Base-by-base conservation (phyloP, 768 basidiomycete genomes). In the Tulasnella sp. region DNA sequence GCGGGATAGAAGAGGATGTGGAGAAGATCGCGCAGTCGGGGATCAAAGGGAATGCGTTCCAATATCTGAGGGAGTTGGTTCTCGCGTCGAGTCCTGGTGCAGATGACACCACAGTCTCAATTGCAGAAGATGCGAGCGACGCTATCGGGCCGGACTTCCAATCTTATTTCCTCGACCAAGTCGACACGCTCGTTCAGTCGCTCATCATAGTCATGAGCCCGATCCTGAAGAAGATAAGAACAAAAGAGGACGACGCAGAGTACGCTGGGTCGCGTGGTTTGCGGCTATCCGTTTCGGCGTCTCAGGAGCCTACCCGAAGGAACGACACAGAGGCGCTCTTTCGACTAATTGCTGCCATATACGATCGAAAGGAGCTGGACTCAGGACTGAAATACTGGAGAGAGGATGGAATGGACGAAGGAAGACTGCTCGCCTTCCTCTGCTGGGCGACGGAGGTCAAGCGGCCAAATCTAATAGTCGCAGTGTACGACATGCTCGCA, bases 351-450 rank as follows among this genome's bases (percentile, higher is more conserved):
- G 89, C 91, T 5, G 73, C 87, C 4, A 76, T 94, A 19, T 94
- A 89, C 67, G 74, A 81, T 4, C 74, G 80, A 5, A 79, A 90
- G 10, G 83, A 87, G 2, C 73, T 79, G 0, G 91, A 94, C 65
- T 74, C 80, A 8, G 89, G 84, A 0, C 74, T 92, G 45, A 88
- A 90, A 65, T 94, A 87, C 70, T 96, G 92, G 92, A 82, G 79
- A 42, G 66, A 70, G 46, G 46, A 48, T 17, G 24, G 17, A 27
- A 58, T 55, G 11, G 76, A 1, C 38, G 70, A 78, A 24, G 82
- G 79, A 1, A 79, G 82, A 60, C 73, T 89, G 0, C 80, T 82
- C 1, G 77, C 82, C 1, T 93, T 94, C 69, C 72, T 94, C 49
- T 87, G 90, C 60, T 94, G 91, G 92, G 88, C 88, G 0, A 87